These are phyloP conservation scores for Venturiaceae sp. DNA, from an alignment of 2,329 filamentous ascomycete species.

Conservation along the genomic window DNA sequence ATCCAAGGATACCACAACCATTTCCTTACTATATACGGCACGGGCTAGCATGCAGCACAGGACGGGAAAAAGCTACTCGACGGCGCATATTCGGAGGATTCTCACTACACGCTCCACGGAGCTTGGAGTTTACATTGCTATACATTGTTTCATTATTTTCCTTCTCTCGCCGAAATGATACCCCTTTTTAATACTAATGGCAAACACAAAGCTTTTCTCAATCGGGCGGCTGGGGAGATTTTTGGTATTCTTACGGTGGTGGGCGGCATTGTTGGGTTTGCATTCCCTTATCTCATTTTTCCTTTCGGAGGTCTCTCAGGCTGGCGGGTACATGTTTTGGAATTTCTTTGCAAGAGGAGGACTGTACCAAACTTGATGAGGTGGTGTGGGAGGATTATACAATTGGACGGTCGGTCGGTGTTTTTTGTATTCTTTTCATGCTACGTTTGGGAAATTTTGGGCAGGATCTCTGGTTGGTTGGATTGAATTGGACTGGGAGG, in stretches of 20 bases:
- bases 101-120: background rate
- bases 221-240: background rate
- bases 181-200: background rate
- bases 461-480: background rate
- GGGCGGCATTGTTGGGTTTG: background rate
- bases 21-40: background rate
- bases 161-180: background rate
- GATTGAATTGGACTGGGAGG: background rate
- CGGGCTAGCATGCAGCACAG: background rate
- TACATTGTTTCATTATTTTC: background rate
- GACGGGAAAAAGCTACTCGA: background rate
- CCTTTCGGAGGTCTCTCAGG: background rate
- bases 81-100: background rate
- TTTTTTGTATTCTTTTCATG: background rate
- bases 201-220: background rate
- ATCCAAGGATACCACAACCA: background rate
- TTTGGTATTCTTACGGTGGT: background rate
- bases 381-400: too few relatives aligned
- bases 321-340: background rate
- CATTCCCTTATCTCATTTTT: background rate
- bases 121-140: background rate
- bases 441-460: background rate
- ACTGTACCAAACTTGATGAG: background rate
- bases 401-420: too few relatives aligned
- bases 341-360: background rate